These are phyloP conservation scores for Gracilaria domingensis DNA, from an alignment of 23 red algal species.

Conservation along the genomic window DNA sequence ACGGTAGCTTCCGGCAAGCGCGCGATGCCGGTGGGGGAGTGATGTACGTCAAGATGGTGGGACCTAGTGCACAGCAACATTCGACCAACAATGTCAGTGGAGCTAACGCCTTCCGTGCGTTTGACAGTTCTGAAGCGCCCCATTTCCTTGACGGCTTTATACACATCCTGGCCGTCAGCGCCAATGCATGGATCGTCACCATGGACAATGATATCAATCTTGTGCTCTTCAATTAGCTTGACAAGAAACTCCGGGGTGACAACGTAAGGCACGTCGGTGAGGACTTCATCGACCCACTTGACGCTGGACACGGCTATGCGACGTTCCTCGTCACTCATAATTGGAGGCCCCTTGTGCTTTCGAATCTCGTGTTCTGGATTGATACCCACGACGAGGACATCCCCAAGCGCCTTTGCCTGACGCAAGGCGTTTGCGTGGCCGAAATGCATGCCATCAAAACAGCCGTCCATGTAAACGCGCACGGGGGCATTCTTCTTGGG, in stretches of 20 bases:
- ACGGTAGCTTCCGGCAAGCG: background rate
- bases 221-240: constrained; percentile 82
- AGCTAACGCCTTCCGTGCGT: constrained; percentile 96
- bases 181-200: constrained; percentile 96
- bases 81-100: constrained; percentile 95
- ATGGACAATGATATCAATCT: constrained; percentile 97
- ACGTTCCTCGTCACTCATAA: constrained; percentile 97
- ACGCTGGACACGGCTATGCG: constrained; percentile 84
- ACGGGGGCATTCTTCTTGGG: constrained; percentile 61
- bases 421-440: constrained; percentile 97
- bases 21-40: background rate
- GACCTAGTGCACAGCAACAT: constrained; percentile 88
- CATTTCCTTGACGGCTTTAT: constrained; percentile 88
- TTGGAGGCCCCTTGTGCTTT: constrained; percentile 91
- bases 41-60: constrained; percentile 51
- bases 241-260: constrained; percentile 89
- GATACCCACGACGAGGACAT: constrained; percentile 94
- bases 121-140: constrained; percentile 92
- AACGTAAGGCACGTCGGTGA: constrained; percentile 90
- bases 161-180: constrained; percentile 89
- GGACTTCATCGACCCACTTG: constrained; percentile 98
- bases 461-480: constrained; percentile 98
- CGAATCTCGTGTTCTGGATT: constrained; percentile 89
- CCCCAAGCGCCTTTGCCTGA: constrained; percentile 91
- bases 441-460: constrained; percentile 99